A percentile compares a stretch with the other conserved stretches of the same genome.
Evolutionary conservation across 2,329 filamentous ascomycete genomes (phyloP).

Genomic region (Colletotrichum caudatum): DNA sequence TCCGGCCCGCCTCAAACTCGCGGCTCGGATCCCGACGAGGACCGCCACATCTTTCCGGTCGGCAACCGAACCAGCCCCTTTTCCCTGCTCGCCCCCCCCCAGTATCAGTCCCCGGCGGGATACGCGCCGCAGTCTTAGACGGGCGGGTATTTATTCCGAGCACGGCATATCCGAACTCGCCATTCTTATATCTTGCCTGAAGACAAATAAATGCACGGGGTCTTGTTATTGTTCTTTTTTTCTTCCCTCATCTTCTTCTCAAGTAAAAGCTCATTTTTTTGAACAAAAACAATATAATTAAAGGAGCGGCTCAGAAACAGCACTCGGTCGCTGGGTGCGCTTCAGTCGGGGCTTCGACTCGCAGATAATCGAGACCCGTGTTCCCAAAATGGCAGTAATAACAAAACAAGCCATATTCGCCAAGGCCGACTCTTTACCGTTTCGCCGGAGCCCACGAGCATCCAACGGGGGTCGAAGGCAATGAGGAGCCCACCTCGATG

Average conservation of each 20-base stretch:
- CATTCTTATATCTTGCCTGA: background rate
- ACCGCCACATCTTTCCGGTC: background rate
- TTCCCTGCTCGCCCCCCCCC: background rate
- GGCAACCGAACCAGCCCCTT: constrained; percentile 1
- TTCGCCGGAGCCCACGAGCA: background rate
- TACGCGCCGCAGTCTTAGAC: background rate
- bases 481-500: background rate
- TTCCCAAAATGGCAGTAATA: background rate
- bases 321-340: background rate
- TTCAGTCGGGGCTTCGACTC: background rate
- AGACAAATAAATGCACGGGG: background rate
- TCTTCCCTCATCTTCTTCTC: background rate
- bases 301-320: background rate
- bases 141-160: background rate
- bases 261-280: background rate
- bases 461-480: background rate
- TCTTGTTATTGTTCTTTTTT: background rate
- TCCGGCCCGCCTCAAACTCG: background rate
- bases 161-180: background rate
- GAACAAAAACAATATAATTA: background rate
- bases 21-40: background rate
- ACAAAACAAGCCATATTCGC: background rate
- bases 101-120: background rate
- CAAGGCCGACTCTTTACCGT: background rate
- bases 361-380: background rate